phyloP scores from a whole-genome alignment of 1,139 yeast genomes.

The Debaryomycetaceae sp. region DNA sequence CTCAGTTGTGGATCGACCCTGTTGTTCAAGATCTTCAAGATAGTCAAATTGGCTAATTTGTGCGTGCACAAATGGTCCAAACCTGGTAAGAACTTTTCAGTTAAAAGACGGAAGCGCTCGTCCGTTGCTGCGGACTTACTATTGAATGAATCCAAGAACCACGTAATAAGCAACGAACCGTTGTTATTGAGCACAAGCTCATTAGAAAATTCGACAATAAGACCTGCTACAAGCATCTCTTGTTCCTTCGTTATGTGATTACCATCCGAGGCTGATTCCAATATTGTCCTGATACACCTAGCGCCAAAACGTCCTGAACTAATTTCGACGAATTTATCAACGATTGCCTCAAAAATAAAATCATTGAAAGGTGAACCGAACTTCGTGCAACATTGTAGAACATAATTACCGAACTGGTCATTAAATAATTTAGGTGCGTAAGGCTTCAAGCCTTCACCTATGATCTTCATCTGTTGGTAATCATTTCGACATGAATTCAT shows the following conservation, averaged over 20 bases:
- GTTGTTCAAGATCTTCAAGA: slow-evolving; percentile 72
- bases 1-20: slow-evolving; percentile 65
- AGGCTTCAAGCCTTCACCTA: slow-evolving; percentile 71
- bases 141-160: slow-evolving; percentile 89
- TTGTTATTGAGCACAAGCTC: slow-evolving; percentile 80
- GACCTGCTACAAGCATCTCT: slow-evolving; percentile 70
- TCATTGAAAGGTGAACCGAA: slow-evolving; percentile 88
- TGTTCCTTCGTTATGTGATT: slow-evolving; percentile 57
- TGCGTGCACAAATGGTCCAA: slow-evolving; percentile 72
- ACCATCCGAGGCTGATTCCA: slow-evolving; percentile 60
- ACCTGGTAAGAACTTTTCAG: slow-evolving; percentile 56
- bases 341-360: slow-evolving; percentile 81
- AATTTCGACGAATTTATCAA: slow-evolving; percentile 75
- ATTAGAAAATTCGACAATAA: slow-evolving; percentile 75
- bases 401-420: slow-evolving; percentile 97
- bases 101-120: slow-evolving; percentile 30
- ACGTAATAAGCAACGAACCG: slow-evolving; percentile 85
- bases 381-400: slow-evolving; percentile 87
- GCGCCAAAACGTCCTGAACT: slow-evolving; percentile 94
- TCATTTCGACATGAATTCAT: slow-evolving; percentile 66
- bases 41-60: slow-evolving; percentile 80
- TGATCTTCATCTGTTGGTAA: slow-evolving; percentile 62
- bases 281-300: slow-evolving; percentile 87
- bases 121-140: slow-evolving; percentile 49
- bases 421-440: slow-evolving; percentile 82